A percentile compares a stretch with the other conserved stretches of the same genome.
These are phyloP conservation scores for Pseudonitzschia multiseries DNA, from an alignment of 108 stramenopile species.

Conservation along the genomic window DNA sequence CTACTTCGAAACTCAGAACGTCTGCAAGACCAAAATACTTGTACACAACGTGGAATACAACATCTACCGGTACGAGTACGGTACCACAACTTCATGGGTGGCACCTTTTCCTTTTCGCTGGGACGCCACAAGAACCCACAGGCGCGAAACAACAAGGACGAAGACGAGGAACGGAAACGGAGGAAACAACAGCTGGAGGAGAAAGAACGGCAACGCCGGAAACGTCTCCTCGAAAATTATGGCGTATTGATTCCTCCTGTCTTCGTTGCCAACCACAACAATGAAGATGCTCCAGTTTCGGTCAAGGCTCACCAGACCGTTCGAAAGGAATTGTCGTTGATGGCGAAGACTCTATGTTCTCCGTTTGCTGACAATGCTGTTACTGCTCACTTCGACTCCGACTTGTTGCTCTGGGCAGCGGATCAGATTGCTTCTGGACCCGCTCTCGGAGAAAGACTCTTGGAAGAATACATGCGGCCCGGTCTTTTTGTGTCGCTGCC, in stretches of 20 bases:
- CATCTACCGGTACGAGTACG: too few relatives aligned
- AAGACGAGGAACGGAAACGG: not conserved
- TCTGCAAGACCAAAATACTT: too few relatives aligned
- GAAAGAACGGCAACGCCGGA: slow-evolving; percentile 16
- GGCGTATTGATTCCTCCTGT: slow-evolving; percentile 30
- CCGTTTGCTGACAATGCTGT: not conserved
- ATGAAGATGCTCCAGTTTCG: slow-evolving; percentile 7
- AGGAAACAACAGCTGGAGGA: slow-evolving; percentile 3
- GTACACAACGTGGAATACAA: not conserved
- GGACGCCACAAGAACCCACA: not conserved
- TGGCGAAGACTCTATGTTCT: too few relatives aligned
- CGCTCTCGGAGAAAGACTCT: slow-evolving; percentile 16
- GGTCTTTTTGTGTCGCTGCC: slow-evolving; percentile 29
- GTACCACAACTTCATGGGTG: not conserved
- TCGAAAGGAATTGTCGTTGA: not conserved
- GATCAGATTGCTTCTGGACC: not conserved
- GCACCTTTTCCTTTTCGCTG: not conserved
- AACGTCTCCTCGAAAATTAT: slow-evolving; percentile 2
- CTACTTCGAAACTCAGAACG: too few relatives aligned
- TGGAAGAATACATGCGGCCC: slow-evolving; percentile 26
- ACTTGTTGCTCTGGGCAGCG: not conserved
- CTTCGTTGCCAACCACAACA: slow-evolving; percentile 13
- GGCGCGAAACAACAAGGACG: not conserved
- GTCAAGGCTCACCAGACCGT: slow-evolving; percentile 6
- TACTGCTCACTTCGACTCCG: not conserved